Evolutionary conservation across 768 basidiomycete species (phyloP), one percentile per base, ranked within the genome.

Genomic region (Serendipita sp.): DNA sequence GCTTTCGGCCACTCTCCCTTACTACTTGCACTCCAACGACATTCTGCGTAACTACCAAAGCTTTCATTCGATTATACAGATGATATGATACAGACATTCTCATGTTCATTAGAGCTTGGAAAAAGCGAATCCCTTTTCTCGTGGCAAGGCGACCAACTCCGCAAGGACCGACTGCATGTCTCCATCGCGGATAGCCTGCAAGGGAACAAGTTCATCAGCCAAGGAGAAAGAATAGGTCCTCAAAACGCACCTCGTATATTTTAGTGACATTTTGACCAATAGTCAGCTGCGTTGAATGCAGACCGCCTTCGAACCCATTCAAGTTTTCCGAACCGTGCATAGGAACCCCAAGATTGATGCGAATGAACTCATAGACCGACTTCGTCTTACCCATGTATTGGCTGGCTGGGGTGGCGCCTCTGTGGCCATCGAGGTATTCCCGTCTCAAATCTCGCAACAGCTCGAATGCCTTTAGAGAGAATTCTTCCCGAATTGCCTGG

Each of bases 261-360:
- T 82, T 73, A 2, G 85, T 80, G 5, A 91, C 78, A 66, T 82
- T 81, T 69, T 84, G 79, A 3, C 90, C 90, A 50, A 85, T 71
- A 9, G 85, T 86, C 41, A 75, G 77, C 50, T 88, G 84, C 58
- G 38, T 31, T 24, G 56, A 31, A 24, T 41, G 30, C 26, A 22
- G 17, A 30, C 22, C 65, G n/a, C 44, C 43, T 53, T 67, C 63
- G 63, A 69, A 70, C 22, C 62, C 9, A 13, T 42, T 63, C 5
- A 82, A 75, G 69, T 92, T 92, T 67, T 88, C 86, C 5, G 78
- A 75, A 16, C 89, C 89, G 65, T 90, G 82, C 86, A 90, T 91
- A 66, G 75, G 75, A 64, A 91, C 81, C n/a, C 86, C 87, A 30
- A 92, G 74, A 5, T 77, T 79, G 22, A 80, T 64, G 34, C 90